Conservation (phyloP, 1,284 basidiomycete genomes). For the Singerocomus inundabilis region DNA sequence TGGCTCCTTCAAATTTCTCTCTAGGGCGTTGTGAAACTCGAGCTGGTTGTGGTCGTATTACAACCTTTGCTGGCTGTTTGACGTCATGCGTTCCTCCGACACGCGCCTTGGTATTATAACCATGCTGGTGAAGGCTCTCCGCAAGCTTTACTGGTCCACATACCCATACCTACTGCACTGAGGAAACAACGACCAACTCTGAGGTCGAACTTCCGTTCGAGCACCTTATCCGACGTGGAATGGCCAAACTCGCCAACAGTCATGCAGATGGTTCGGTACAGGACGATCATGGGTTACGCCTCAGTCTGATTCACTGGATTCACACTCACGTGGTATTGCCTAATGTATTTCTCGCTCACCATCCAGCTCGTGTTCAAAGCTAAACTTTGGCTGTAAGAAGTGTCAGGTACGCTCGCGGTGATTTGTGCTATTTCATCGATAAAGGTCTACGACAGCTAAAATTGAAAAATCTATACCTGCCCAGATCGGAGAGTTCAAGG, state of each 20-base stretch:
- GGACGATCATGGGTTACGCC: slow-evolving; percentile 13
- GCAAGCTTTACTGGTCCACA: slow-evolving; percentile 51
- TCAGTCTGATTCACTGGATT: too few relatives aligned
- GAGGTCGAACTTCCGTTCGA: slow-evolving; percentile 35
- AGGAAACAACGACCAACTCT: slow-evolving; percentile 38
- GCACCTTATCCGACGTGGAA: slow-evolving; percentile 41
- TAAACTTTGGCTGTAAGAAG: slow-evolving; percentile 63
- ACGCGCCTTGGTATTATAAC: slow-evolving; percentile 66
- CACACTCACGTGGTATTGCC: slow-evolving; percentile 4
- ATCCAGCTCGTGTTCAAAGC: slow-evolving; percentile 46
- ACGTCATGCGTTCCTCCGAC: slow-evolving; percentile 38
- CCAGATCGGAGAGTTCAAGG: slow-evolving; percentile 41
- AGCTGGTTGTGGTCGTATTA: slow-evolving; percentile 43
- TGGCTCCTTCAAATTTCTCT: slow-evolving; percentile 18
- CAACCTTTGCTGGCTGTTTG: slow-evolving; percentile 38
- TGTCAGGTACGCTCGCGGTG: slow-evolving; percentile 48
- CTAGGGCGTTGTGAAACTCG: slow-evolving; percentile 35
- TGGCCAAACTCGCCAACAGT: slow-evolving; percentile 47
- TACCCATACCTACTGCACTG: slow-evolving; percentile 56
- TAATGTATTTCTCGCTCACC: slow-evolving; percentile 54
- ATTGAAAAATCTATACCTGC: slow-evolving; percentile 50
- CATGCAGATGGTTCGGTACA: slow-evolving; percentile 63
- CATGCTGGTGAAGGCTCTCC: slow-evolving; percentile 47
- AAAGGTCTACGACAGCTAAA: slow-evolving; percentile 47
- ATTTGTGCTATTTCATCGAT: slow-evolving; percentile 53